phyloP scores from a whole-genome alignment of 495 filamentous ascomycete genomes.

The Penicillium psychrofluorescens region DNA sequence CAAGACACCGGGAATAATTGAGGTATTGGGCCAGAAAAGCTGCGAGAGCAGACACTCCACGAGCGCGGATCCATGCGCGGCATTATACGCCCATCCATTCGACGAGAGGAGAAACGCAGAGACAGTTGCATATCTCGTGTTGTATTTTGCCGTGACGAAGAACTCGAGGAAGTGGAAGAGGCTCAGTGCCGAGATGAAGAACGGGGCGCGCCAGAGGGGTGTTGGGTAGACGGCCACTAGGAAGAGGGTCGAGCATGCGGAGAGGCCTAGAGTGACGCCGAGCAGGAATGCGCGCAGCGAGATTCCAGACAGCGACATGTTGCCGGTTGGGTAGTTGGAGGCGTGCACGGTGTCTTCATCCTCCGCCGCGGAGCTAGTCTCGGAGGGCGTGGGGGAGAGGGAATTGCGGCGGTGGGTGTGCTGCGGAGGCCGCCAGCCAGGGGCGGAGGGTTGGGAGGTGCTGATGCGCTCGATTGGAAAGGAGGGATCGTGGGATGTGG shows the following conservation, averaged over 20 bases:
- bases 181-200: conserved; percentile 69
- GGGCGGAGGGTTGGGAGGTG: neutral
- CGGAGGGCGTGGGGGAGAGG: conserved; percentile 6
- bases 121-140: conserved; percentile 62
- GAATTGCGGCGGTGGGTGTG: neutral
- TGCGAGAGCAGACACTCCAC: conserved; percentile 61
- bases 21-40: conserved; percentile 43
- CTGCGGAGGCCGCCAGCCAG: conserved; percentile 19
- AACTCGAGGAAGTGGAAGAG: conserved; percentile 96
- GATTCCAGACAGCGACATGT: conserved; percentile 71
- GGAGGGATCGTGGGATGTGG: conserved; percentile 6
- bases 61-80: conserved; percentile 68
- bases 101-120: conserved; percentile 75
- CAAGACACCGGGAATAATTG: conserved; percentile 1
- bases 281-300: conserved; percentile 63
- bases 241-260: conserved; percentile 34
- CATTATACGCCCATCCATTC: conserved; percentile 79
- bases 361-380: conserved; percentile 2
- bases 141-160: conserved; percentile 77
- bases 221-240: conserved; percentile 24
- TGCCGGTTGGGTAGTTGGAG: conserved; percentile 45
- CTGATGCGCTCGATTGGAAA: conserved; percentile 2
- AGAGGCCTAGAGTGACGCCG: conserved; percentile 42
- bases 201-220: conserved; percentile 72
- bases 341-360: conserved; percentile 10